phyloP scores from a whole-genome alignment of 2,329 filamentous ascomycete genomes.

The Claviceps pazoutovae region DNA sequence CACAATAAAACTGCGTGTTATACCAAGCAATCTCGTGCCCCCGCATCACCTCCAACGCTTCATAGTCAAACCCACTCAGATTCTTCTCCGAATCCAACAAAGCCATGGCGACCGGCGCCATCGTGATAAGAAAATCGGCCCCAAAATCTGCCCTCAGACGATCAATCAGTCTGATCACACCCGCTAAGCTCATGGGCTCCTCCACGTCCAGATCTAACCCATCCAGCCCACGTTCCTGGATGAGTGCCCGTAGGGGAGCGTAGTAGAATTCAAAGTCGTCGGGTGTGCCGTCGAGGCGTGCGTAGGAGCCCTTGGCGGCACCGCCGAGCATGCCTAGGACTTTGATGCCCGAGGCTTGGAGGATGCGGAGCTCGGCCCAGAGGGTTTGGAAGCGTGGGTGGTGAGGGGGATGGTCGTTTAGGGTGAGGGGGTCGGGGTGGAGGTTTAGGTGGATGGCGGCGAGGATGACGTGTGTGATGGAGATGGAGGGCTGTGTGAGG shows the following conservation, averaged over 20 bases:
- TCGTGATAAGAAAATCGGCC: conserved; percentile 56
- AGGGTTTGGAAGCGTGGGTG: conserved; percentile 54
- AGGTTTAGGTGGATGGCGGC: conserved; percentile 76
- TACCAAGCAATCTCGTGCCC: conserved; percentile 66
- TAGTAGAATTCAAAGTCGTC: conserved; percentile 63
- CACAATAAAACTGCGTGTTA: conserved; percentile 87
- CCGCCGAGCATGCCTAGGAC: conserved; percentile 82
- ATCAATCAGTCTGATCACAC: conserved; percentile 53
- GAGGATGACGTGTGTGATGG: conserved; percentile 67
- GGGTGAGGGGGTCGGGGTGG: conserved; percentile 48
- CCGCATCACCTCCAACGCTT: conserved; percentile 53
- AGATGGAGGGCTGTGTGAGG: conserved; percentile 31
- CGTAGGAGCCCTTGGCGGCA: conserved; percentile 61
- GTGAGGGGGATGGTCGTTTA: conserved; percentile 68
- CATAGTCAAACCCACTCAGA: conserved; percentile 73
- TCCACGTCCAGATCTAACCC: conserved; percentile 72
- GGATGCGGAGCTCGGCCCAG: conserved; percentile 61
- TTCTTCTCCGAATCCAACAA: conserved; percentile 41
- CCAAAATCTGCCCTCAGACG: conserved; percentile 57
- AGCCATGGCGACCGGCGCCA: conserved; percentile 71
- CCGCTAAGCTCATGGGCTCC: conserved; percentile 55
- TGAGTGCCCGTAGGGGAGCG: conserved; percentile 48
- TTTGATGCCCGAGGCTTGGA: conserved; percentile 63
- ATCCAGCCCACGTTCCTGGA: conserved; percentile 47
- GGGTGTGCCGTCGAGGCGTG: conserved; percentile 38